Evolutionary conservation across 169 alveolate genomes (phyloP).

Genomic region (Toxoplasma gondii): DNA sequence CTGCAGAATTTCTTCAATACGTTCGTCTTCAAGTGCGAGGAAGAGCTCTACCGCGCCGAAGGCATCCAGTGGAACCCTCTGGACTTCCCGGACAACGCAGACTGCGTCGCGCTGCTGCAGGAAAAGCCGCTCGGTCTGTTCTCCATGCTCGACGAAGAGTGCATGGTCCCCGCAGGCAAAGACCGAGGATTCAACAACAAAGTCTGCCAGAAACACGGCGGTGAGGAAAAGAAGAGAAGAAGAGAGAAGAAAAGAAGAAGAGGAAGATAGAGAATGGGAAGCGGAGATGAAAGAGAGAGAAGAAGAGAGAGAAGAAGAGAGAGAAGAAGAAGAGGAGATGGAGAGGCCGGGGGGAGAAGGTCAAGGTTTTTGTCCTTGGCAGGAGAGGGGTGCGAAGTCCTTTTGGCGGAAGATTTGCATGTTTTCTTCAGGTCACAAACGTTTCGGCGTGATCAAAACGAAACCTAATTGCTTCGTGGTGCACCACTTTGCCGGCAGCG

Average conservation of each 20-base stretch:
- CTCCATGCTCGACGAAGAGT: slow-evolving; percentile 94
- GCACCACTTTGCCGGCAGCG: slow-evolving; percentile 97
- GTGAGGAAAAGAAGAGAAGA: neutral
- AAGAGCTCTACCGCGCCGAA: slow-evolving; percentile 74
- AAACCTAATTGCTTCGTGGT: slow-evolving; percentile 86
- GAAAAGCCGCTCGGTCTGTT: slow-evolving; percentile 84
- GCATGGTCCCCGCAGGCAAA: slow-evolving; percentile 91
- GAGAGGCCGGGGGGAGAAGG: too few relatives aligned
- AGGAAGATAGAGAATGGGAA: neutral
- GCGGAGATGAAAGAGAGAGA: neutral
- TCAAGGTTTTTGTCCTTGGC: too few relatives aligned
- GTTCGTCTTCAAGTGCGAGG: slow-evolving; percentile 95
- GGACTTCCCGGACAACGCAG: slow-evolving; percentile 96
- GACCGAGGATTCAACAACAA: slow-evolving; percentile 86
- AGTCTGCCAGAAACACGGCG: slow-evolving; percentile 76
- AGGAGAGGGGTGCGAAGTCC: too few relatives aligned
- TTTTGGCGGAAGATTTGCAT: too few relatives aligned
- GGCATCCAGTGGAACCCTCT: slow-evolving; percentile 93
- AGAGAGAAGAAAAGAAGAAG: neutral
- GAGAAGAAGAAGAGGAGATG: neutral
- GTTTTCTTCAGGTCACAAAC: slow-evolving; percentile 51
- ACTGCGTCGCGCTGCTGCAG: slow-evolving; percentile 94
- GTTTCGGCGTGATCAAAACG: slow-evolving; percentile 83
- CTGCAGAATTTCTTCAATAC: slow-evolving; percentile 93
- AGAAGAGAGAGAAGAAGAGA: neutral